A percentile compares a stretch with the other conserved stretches of the same genome.
Conservation (phyloP, 176 grass and related monocot genomes). For the Musa schizocarpa region DNA sequence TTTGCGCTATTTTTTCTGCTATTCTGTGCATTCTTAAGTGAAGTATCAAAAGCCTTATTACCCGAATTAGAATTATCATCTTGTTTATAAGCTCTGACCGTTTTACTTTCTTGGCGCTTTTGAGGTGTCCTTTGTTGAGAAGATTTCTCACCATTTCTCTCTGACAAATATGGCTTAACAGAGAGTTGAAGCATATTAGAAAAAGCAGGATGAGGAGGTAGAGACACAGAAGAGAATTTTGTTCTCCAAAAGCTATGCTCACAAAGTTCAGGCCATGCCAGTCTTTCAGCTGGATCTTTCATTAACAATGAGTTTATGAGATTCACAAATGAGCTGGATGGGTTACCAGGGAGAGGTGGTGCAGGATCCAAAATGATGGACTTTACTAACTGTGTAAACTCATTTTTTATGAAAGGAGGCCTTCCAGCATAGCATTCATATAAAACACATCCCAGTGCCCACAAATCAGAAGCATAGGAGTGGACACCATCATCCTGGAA, state of each 20-base stretch:
- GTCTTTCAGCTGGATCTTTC: slow-evolving; percentile 94
- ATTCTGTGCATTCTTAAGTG: slow-evolving; percentile 64
- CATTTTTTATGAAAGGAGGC: slow-evolving; percentile 56
- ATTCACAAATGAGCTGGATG: slow-evolving; percentile 79
- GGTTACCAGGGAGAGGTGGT: slow-evolving; percentile 66
- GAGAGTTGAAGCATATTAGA: slow-evolving; percentile 54
- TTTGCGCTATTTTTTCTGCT: slow-evolving; percentile 48
- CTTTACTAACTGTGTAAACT: slow-evolving; percentile 91
- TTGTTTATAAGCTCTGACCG: slow-evolving; percentile 25
- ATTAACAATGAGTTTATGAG: slow-evolving; percentile 71
- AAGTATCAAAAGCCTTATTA: slow-evolving; percentile 37
- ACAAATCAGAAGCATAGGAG: slow-evolving; percentile 99
- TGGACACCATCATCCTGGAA: slow-evolving; percentile 82
- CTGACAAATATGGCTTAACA: slow-evolving; percentile 38
- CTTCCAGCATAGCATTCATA: slow-evolving; percentile 90
- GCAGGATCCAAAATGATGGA: slow-evolving; percentile 79
- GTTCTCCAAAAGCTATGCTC: slow-evolving; percentile 83
- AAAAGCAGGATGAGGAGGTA: slow-evolving; percentile 75
- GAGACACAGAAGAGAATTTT: slow-evolving; percentile 38
- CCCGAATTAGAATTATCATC: slow-evolving; percentile 53
- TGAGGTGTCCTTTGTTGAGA: slow-evolving; percentile 53
- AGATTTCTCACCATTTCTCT: slow-evolving; percentile 65
- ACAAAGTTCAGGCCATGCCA: slow-evolving; percentile 92
- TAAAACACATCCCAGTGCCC: slow-evolving; percentile 91
- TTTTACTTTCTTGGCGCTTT: slow-evolving; percentile 43